Percentiles rank a stretch among this genome's conserved stretches.
Conservation (phyloP, 2,329 filamentous ascomycete species). For the Cadophora gregata region DNA sequence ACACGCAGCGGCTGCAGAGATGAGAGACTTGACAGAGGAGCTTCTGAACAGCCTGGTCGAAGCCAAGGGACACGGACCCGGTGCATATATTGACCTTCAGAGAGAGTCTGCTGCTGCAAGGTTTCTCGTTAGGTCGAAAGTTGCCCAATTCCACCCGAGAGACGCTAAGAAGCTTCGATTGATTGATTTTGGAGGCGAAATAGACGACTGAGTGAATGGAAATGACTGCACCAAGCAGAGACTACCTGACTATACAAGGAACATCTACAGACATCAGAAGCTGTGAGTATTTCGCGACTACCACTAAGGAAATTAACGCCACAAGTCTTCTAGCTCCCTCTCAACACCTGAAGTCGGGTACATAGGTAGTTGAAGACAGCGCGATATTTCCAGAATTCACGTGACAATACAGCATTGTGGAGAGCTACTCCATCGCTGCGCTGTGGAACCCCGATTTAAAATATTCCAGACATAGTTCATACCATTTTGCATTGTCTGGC, state of each 20-base stretch:
- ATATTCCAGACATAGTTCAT: neutral
- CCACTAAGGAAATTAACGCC: too few relatives aligned
- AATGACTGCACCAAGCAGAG: neutral
- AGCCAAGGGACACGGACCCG: constrained; percentile 59
- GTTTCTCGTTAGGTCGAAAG: constrained; percentile 69
- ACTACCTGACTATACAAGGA: neutral
- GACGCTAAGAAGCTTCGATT: constrained; percentile 65
- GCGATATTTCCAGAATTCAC: neutral
- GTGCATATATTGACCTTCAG: constrained; percentile 62
- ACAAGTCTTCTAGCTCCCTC: neutral
- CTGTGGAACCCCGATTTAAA: neutral
- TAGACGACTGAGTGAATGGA: constrained; percentile 56
- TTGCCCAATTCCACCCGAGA: constrained; percentile 69
- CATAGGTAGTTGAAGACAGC: neutral
- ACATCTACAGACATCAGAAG: too few relatives aligned
- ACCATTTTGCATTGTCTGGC: too few relatives aligned
- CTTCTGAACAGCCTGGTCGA: constrained; percentile 64
- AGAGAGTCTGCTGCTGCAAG: constrained; percentile 67
- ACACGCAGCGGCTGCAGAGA: constrained; percentile 58
- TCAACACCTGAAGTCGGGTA: neutral
- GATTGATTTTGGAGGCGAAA: constrained; percentile 68
- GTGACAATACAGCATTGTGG: neutral
- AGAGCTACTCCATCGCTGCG: neutral
- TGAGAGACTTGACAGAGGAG: constrained; percentile 64
- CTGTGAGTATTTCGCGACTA: neutral